Evolutionary conservation across 2,329 filamentous ascomycete species (phyloP).

Genomic region (Aaosphaeria arxii): DNA sequence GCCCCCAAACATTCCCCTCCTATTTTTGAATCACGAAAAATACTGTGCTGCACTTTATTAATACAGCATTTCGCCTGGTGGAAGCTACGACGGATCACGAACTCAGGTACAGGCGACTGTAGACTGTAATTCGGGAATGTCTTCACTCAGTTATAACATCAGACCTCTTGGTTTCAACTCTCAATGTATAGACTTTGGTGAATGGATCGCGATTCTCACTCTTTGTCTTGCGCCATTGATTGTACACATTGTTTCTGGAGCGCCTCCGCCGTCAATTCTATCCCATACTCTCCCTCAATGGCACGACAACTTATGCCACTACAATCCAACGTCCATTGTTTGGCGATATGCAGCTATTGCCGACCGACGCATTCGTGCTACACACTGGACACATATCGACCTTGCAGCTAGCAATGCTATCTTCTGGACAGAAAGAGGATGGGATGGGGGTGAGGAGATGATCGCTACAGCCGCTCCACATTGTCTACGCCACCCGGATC

Average conservation of each 20-base stretch:
- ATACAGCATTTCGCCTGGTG: too few relatives aligned
- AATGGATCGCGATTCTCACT: slow-evolving; percentile 24
- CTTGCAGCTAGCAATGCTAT: slow-evolving; percentile 27
- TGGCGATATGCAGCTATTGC: slow-evolving; percentile 33
- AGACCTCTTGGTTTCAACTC: not conserved
- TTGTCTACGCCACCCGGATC: not conserved
- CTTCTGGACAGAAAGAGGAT: slow-evolving; percentile 26
- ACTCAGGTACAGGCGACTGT: too few relatives aligned
- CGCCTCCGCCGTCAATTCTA: slow-evolving; percentile 6
- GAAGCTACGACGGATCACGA: too few relatives aligned
- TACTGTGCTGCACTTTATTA: too few relatives aligned
- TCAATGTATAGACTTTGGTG: slow-evolving; percentile 1
- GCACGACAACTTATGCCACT: slow-evolving; percentile 23
- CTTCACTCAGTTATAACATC: too few relatives aligned
- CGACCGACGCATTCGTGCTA: slow-evolving; percentile 25
- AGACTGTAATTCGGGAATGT: too few relatives aligned
- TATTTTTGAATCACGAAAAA: too few relatives aligned
- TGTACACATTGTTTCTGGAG: slow-evolving; percentile 22
- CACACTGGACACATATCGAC: slow-evolving; percentile 18
- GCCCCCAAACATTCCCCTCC: too few relatives aligned
- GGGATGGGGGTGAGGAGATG: slow-evolving; percentile 3
- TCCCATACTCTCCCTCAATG: slow-evolving; percentile 12
- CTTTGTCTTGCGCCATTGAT: slow-evolving; percentile 26
- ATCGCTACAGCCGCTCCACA: slow-evolving; percentile 1
- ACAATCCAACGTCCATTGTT: slow-evolving; percentile 34